Conservation (phyloP, 768 basidiomycete genomes). For the Rhizopogon rudus region DNA sequence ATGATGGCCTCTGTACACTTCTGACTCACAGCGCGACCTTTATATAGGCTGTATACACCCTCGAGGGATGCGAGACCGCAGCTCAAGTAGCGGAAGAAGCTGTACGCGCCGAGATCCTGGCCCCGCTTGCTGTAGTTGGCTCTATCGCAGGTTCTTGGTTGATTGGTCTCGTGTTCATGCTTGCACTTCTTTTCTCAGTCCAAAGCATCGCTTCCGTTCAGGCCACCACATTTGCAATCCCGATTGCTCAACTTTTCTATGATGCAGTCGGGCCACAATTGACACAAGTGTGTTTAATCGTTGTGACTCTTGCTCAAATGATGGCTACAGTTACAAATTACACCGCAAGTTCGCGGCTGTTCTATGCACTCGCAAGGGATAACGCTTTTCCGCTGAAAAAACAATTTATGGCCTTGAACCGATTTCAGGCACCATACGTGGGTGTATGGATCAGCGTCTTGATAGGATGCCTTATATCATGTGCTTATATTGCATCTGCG, state of each 20-base stretch:
- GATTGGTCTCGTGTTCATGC: conserved; percentile 52
- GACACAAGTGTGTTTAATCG: conserved; percentile 45
- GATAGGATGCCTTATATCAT: conserved; percentile 50
- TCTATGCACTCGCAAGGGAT: conserved; percentile 53
- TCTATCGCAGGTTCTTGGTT: conserved; percentile 54
- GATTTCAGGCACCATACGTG: conserved; percentile 48
- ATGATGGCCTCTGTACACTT: background rate
- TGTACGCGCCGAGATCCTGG: conserved; percentile 47
- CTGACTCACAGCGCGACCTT: background rate
- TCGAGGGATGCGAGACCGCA: conserved; percentile 58
- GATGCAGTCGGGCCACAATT: conserved; percentile 45
- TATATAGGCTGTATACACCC: conserved; percentile 47
- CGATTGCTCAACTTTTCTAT: conserved; percentile 54
- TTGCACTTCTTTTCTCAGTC: conserved; percentile 52
- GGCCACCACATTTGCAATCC: conserved; percentile 45
- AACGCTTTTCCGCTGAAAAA: conserved; percentile 43
- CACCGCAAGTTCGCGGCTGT: conserved; percentile 50
- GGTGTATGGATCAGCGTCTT: conserved; percentile 53
- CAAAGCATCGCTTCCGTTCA: conserved; percentile 47
- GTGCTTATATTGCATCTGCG: conserved; percentile 52
- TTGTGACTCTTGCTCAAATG: conserved; percentile 46
- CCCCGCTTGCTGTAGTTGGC: conserved; percentile 49
- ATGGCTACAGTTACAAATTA: conserved; percentile 54
- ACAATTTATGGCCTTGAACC: conserved; percentile 45
- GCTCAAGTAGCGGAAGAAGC: conserved; percentile 60